Evolutionary conservation across 1,284 basidiomycete species (phyloP).

Genomic region (Sparassis latifolia): DNA sequence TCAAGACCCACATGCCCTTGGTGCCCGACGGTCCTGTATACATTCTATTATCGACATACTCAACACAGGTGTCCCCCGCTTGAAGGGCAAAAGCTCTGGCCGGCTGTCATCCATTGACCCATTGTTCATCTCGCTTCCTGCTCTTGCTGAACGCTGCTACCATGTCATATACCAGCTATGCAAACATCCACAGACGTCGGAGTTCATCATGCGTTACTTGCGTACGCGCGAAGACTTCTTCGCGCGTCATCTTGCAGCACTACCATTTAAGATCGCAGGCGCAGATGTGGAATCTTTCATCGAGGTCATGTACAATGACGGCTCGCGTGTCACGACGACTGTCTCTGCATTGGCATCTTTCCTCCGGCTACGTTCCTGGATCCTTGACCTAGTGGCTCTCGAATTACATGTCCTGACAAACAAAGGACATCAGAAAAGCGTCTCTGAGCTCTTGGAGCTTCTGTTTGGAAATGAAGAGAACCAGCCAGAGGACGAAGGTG

Average conservation of each 20-base stretch:
- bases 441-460: conserved; percentile 65
- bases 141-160: conserved; percentile 84
- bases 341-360: conserved; percentile 72
- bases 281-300: conserved; percentile 50
- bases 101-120: conserved; percentile 33
- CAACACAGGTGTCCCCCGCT: conserved; percentile 57
- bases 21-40: conserved; percentile 65
- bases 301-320: conserved; percentile 67
- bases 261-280: conserved; percentile 59
- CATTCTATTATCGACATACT: conserved; percentile 80
- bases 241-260: conserved; percentile 69
- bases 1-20: conserved; percentile 71
- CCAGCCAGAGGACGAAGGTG: conserved; percentile 34
- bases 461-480: conserved; percentile 62
- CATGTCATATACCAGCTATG: conserved; percentile 84
- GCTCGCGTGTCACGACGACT: conserved; percentile 68
- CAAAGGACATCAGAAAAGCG: conserved; percentile 66
- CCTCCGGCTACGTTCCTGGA: conserved; percentile 77
- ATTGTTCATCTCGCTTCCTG: conserved; percentile 66
- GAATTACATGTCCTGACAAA: conserved; percentile 86
- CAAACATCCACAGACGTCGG: conserved; percentile 78
- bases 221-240: conserved; percentile 90
- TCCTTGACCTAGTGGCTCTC: conserved; percentile 83
- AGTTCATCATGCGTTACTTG: conserved; percentile 82
- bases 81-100: conserved; percentile 37